These are phyloP conservation scores for Neoscytalidium dimidiatum DNA, from an alignment of 2,329 filamentous ascomycete genomes.

Conservation along the genomic window DNA sequence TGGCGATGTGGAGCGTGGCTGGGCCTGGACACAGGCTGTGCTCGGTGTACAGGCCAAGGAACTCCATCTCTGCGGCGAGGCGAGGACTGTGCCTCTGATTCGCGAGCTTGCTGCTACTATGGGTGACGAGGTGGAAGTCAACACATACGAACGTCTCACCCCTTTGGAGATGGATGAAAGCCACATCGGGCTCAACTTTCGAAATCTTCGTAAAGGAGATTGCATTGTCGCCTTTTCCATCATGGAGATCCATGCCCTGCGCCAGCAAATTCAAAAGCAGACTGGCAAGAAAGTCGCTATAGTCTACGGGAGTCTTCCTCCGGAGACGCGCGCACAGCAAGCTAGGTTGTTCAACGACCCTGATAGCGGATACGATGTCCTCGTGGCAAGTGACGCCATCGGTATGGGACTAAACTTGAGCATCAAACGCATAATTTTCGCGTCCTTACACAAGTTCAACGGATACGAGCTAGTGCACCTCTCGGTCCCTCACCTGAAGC, in stretches of 20 bases:
- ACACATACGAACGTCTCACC: conserved; percentile 81
- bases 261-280: conserved; percentile 70
- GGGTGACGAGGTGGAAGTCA: conserved; percentile 80
- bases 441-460: conserved; percentile 73
- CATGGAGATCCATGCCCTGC: conserved; percentile 76
- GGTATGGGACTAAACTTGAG: conserved; percentile 94
- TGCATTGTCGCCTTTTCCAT: conserved; percentile 87
- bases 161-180: conserved; percentile 66
- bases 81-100: conserved; percentile 77
- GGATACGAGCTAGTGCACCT: conserved; percentile 61
- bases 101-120: conserved; percentile 73
- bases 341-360: conserved; percentile 93
- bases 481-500: conserved; percentile 78
- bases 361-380: conserved; percentile 89
- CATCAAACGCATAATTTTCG: conserved; percentile 88
- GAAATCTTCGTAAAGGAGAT: conserved; percentile 79
- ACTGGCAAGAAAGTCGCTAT: conserved; percentile 85
- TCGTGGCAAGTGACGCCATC: conserved; percentile 93
- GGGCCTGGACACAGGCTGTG: conserved; percentile 91
- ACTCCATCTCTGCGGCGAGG: conserved; percentile 90
- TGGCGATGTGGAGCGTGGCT: conserved; percentile 74
- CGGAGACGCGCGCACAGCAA: conserved; percentile 89
- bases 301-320: conserved; percentile 88
- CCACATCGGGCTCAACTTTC: conserved; percentile 66
- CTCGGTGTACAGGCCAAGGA: conserved; percentile 85